Evolutionary conservation across 1,284 basidiomycete genomes (phyloP).

Genomic region (Papiliotrema nemorosa): DNA sequence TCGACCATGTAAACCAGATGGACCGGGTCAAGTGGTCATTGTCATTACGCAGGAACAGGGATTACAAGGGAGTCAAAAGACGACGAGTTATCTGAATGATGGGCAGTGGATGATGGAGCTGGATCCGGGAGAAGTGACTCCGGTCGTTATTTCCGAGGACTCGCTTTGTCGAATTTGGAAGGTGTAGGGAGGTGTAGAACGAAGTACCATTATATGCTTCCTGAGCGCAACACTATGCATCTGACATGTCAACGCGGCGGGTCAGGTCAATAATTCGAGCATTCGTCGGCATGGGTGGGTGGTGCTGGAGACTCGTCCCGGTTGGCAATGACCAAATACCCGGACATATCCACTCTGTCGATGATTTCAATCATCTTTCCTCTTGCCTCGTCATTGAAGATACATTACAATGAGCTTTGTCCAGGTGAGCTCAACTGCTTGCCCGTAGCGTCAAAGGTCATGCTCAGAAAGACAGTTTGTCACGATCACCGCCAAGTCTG

Average conservation of each 20-base stretch:
- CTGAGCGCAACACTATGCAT: too few relatives aligned
- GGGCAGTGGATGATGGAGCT: conserved; percentile 46
- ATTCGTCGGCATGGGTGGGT: too few relatives aligned
- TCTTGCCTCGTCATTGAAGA: too few relatives aligned
- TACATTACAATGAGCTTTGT: conserved; percentile 7
- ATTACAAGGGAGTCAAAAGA: conserved; percentile 35
- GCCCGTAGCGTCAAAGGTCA: background rate
- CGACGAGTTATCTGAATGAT: conserved; percentile 24
- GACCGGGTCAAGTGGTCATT: conserved; percentile 36
- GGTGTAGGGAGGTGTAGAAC: background rate
- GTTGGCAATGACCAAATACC: too few relatives aligned
- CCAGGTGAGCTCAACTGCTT: background rate
- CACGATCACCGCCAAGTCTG: conserved; percentile 12
- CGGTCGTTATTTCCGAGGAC: conserved; percentile 31
- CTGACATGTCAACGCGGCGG: too few relatives aligned
- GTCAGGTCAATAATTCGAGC: too few relatives aligned
- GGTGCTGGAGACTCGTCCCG: too few relatives aligned
- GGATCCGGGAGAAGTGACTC: conserved; percentile 27
- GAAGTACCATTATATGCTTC: too few relatives aligned
- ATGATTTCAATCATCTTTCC: too few relatives aligned
- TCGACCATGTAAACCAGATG: conserved; percentile 30
- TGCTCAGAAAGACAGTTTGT: conserved; percentile 5
- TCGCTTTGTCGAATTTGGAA: conserved; percentile 42
- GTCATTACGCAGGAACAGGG: conserved; percentile 25
- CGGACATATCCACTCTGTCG: too few relatives aligned